Evolutionary conservation across 805 yeast genomes (phyloP).

Genomic region (Candida corydali): DNA sequence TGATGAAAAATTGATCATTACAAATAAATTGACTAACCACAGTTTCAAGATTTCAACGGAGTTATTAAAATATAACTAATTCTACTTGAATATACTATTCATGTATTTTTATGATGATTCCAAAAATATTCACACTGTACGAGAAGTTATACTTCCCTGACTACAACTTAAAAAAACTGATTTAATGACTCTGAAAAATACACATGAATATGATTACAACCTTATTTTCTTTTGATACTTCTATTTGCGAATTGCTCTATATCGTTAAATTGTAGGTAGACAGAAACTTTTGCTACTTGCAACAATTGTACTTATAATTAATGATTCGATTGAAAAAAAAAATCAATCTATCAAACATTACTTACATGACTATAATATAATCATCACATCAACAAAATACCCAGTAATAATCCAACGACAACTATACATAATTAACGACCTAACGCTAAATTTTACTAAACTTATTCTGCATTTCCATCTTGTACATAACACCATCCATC

Average conservation of each 20-base stretch:
- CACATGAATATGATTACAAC: too few species aligned
- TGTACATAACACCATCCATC: background rate
- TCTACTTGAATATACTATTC: too few species aligned
- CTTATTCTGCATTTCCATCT: background rate
- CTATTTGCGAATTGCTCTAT: too few species aligned
- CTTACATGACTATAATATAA: background rate
- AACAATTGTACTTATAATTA: background rate
- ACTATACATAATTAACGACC: too few species aligned
- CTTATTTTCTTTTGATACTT: too few species aligned
- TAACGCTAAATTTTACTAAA: background rate
- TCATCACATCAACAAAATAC: background rate
- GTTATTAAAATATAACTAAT: too few species aligned
- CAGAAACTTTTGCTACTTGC: background rate
- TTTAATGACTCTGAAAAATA: constrained; percentile 44
- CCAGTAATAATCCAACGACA: too few species aligned
- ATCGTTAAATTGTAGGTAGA: too few species aligned
- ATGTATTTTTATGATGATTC: constrained; percentile 36
- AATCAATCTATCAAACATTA: background rate
- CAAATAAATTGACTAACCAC: background rate
- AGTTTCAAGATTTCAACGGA: too few species aligned
- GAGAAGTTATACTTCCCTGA: constrained; percentile 36
- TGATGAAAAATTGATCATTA: constrained; percentile 17
- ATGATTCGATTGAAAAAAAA: background rate
- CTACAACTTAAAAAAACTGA: constrained; percentile 38
- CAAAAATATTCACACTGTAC: constrained; percentile 46